Evolutionary conservation across 257 asterid genomes (phyloP), one percentile per base, ranked within the genome.

Genomic region (Capsicum baccatum): DNA sequence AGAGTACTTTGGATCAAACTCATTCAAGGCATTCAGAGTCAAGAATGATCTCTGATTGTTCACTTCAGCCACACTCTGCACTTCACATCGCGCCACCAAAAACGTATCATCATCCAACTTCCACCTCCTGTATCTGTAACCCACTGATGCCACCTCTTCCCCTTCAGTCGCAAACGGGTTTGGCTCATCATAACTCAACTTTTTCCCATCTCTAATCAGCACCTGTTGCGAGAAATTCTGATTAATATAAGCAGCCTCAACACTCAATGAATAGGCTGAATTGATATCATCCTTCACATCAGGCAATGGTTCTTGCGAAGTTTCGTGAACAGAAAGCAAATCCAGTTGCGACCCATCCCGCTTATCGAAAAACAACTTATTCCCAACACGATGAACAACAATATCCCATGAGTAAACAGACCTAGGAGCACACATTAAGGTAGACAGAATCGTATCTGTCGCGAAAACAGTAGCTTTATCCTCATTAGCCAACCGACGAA

Each of bases 141-240:
- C 99, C 81, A 91, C 99, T 0, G 98, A 91, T 5, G 99, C 99
- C 58, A 91, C 99, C 68, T 97, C 99, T 87, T 97, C 99, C 0
- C 99, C 99, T 71, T 97, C 99, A 74, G 83, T 90, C 0, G 97
- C 99, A 87, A 97, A 95, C 0, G 99, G 99, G 86, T 97, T 97
- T 1, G 95, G 88, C 93, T 97, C 99, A 89, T 97, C 99, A 63
- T 93, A 97, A 33, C 88, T 57, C 39, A 97, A 94, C 91, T 95
- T 95, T 33, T 89, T 91, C 50, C 97, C 98, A 81, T 95, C 98
- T 92, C 97, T 91, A 15, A 94, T 79, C 92, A 97, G 86, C 55
- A 87, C 99, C 92, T 97, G 99, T 87, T 97, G 99, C 0, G 99
- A 97, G 74, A 97, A 97, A 87, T 94, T 95, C 91, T 95, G 99